A percentile compares a stretch with the other conserved stretches of the same genome.
phyloP scores from a whole-genome alignment of 2,329 filamentous ascomycete species.

The Penicillium sp. region DNA sequence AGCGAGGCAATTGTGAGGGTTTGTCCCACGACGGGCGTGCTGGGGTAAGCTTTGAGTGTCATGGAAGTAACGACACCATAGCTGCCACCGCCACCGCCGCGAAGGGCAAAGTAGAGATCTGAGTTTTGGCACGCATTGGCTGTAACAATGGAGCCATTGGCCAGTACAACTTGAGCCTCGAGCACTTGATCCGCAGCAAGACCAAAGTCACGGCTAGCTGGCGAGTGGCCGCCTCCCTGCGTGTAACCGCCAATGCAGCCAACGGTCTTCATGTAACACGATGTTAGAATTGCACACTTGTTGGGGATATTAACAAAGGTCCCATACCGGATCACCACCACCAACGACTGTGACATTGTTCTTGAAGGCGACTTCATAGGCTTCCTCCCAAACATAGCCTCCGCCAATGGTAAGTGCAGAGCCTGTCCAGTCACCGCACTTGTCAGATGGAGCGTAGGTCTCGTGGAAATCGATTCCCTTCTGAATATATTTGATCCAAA shows the following conservation, averaged over 20 bases:
- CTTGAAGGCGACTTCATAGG: conserved; percentile 29
- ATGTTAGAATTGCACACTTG: neutral
- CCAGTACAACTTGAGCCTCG: conserved; percentile 43
- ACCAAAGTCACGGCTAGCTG: conserved; percentile 42
- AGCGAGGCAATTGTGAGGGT: conserved; percentile 8
- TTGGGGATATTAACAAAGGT: neutral
- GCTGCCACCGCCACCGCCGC: conserved; percentile 41
- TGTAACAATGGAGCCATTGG: conserved; percentile 36
- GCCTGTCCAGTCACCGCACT: conserved; percentile 32
- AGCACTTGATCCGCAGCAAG: conserved; percentile 49
- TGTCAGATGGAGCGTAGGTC: conserved; percentile 22
- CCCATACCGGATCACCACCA: conserved; percentile 24
- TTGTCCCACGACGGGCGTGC: conserved; percentile 11
- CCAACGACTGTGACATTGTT: conserved; percentile 30
- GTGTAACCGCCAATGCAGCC: conserved; percentile 39
- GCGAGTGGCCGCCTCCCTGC: conserved; percentile 46
- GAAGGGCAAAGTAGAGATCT: conserved; percentile 35
- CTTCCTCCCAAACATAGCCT: conserved; percentile 34
- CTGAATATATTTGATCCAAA: conserved; percentile 33
- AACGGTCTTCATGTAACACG: conserved; percentile 7
- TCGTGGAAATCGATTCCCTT: conserved; percentile 31
- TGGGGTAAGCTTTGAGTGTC: conserved; percentile 7
- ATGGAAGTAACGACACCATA: conserved; percentile 34
- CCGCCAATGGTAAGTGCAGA: conserved; percentile 11
- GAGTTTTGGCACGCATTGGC: conserved; percentile 37